Evolutionary conservation across 1,284 basidiomycete species (phyloP).

Genomic region (Lentinus polychrous): DNA sequence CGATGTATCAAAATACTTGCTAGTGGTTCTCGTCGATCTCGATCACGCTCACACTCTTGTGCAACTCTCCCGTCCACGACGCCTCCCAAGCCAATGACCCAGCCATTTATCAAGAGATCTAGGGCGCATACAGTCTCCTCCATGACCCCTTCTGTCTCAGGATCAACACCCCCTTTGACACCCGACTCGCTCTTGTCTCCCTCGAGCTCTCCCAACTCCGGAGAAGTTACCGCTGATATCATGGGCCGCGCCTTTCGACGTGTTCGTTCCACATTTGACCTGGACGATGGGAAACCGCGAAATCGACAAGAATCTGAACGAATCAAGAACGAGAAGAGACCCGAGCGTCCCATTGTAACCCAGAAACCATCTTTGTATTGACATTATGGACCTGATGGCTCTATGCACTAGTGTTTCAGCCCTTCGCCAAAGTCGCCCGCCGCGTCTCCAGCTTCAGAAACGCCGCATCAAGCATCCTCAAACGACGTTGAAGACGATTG

Average conservation of each 20-base stretch:
- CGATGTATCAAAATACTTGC: too few relatives aligned
- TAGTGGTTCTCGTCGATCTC: not conserved
- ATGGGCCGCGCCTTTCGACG: not conserved
- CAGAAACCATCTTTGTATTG: constrained; percentile 5
- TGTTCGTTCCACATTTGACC: too few relatives aligned
- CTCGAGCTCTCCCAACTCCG: not conserved
- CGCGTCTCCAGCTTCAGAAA: too few relatives aligned
- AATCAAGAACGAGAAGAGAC: constrained; percentile 15
- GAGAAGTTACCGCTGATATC: not conserved
- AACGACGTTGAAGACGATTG: constrained; percentile 21
- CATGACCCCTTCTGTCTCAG: not conserved
- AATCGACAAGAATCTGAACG: constrained; percentile 5
- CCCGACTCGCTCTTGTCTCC: constrained; percentile 5
- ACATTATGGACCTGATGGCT: not conserved
- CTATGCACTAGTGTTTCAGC: not conserved
- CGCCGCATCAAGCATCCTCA: constrained; percentile 9
- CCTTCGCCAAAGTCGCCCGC: too few relatives aligned
- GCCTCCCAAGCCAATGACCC: too few relatives aligned
- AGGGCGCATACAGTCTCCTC: constrained; percentile 8
- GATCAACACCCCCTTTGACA: constrained; percentile 8
- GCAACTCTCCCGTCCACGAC: too few relatives aligned
- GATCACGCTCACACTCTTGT: too few relatives aligned
- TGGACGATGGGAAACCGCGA: not conserved
- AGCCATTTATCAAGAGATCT: not conserved
- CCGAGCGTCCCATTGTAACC: constrained; percentile 5